Evolutionary conservation across 2,329 filamentous ascomycete genomes (phyloP), one percentile per base, ranked within the genome.

Genomic region (Anisogramma anomala): DNA sequence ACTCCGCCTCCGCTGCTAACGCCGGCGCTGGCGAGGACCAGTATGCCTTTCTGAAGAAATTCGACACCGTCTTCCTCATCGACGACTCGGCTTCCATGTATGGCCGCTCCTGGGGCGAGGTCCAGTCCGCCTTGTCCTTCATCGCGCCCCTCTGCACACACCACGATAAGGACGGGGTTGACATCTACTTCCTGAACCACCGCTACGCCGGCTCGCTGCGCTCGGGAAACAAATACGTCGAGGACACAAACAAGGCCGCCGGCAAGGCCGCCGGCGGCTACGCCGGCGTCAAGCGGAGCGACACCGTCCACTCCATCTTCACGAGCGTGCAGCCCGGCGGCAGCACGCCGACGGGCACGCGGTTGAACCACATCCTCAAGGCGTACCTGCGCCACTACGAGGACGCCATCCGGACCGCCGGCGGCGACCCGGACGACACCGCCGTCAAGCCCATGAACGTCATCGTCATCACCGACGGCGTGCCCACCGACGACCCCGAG

Each of bases 61-160:
- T 94, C 56, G 86, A 96, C 62, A 95, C 87, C 23, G 64, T 89
- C 42, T 88, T 96, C 58, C 63, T 96, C 1, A 85, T 96, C 55
- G 89, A 96, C 56, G 89, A 96, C 65, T 87, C 81, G n/a, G 76
- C 77, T 27, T 88, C 82, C 52, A 96, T 96, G 89, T 66, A 68
- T 1, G 84, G 82, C 13, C 56, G 65, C n/a, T 72, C 71, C 17
- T 96, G 89, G 89, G 59, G 64, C 10, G 84, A 95, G 58, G 84
- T 84, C 0, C 64, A 71, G 19, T 65, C 71, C 7, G 84, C 82
- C 1, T 72, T 96, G 2, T 63, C 71, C 23, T 69, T 76, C 35
- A 87, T 96, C 53, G 74, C 85, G 0, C 85, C 85, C 0, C 82
- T 94, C 53, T 93, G 88, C 62, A 84, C 84, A 1, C 58, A 67